Base-by-base conservation (phyloP, 495 filamentous ascomycete genomes). In the Annulohypoxylon maeteangense region DNA sequence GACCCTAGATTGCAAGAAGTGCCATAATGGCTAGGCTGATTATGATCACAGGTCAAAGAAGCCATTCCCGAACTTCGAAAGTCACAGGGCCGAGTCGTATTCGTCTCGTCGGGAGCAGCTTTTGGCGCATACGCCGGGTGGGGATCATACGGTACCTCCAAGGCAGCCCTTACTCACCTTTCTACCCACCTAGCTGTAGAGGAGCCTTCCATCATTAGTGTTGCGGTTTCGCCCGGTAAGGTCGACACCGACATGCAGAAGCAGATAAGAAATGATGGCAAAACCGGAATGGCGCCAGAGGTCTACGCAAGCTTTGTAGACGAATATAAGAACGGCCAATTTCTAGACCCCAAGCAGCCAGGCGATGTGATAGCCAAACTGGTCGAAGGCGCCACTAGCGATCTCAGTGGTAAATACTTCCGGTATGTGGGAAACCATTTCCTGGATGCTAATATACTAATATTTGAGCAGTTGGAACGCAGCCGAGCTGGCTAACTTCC, bases 211-310 rank as follows among this genome's bases (percentile, higher is more conserved):
- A 87, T 97, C 57, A 91, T 86, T 2, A 86, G 86, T 7, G 76
- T 99, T 2, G 72, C 85, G 1, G 82, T 99, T 48, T 87, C 91
- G 44, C 95, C 95, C 0, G 95, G 95, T 5, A 90, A 93, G 63
- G 89, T 95, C 25, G 92, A 98, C 75, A 99, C 95, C 1, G 92
- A 93, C 42, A 99, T 99, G 95, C 95, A 98, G 78, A 86, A 87
- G 50, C 87, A 90, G 50, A 84, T 99, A 34, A 84, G 95, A 61
- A 90, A 94, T 42, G 83, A 88, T 56, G 92, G 95, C 72, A 79
- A 78, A 31, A 77, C 78, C 0, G 83, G 79, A 18, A 91, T 98
- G 90, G 83, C 90, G 50, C 79, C 82, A 22, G 84, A 89, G 56
- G 86, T 90, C 66, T 87, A 88, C 63, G 81, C 85, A n/a, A 90